Evolutionary conservation across 1,284 basidiomycete genomes (phyloP).

Genomic region (Fomitopsis betulina): DNA sequence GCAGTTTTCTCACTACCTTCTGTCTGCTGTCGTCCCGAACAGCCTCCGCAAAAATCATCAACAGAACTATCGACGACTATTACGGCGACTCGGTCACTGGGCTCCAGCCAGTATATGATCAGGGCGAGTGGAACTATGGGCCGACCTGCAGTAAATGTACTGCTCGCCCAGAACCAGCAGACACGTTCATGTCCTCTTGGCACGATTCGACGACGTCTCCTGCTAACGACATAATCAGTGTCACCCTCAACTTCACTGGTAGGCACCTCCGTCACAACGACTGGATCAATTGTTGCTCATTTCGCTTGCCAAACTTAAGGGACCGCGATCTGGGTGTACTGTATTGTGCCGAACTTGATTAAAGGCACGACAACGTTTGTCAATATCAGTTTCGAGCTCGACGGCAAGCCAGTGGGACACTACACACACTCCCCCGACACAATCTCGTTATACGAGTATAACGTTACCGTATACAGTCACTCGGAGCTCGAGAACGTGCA

Average conservation of each 20-base stretch:
- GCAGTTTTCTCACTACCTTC: too few species aligned
- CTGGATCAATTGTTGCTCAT: too few species aligned
- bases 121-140: conserved; percentile 9
- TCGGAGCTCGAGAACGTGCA: neutral
- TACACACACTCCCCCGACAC: neutral
- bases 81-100: conserved; percentile 9
- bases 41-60: too few species aligned
- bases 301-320: neutral
- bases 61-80: too few species aligned
- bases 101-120: conserved; percentile 10
- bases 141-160: neutral
- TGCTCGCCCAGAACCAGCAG: neutral
- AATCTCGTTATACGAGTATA: neutral
- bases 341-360: neutral
- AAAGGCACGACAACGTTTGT: neutral
- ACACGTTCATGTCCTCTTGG: neutral
- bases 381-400: neutral
- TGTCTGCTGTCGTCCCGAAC: too few species aligned
- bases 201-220: neutral
- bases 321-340: conserved; percentile 3
- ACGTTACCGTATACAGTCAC: neutral
- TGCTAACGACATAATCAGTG: neutral
- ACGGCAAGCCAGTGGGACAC: neutral
- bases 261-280: neutral
- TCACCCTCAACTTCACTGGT: neutral